These are phyloP conservation scores for Bonia amplexicaulis DNA, from an alignment of 176 grass and related monocot species.

Conservation along the genomic window DNA sequence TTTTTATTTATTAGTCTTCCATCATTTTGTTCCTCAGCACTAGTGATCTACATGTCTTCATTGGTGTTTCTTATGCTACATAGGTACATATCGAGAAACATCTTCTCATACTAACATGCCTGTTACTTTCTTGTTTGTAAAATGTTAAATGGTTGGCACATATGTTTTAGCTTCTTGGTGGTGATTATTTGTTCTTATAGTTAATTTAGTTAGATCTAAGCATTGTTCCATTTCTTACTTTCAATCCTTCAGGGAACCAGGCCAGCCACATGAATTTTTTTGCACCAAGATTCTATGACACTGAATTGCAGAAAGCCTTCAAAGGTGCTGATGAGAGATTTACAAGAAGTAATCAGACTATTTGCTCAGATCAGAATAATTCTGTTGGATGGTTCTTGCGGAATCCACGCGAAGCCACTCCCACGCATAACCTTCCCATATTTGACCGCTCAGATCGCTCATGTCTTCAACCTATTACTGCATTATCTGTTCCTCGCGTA, in stretches of 20 bases:
- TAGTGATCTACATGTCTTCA: not conserved
- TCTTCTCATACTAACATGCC: not conserved
- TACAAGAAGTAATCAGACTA: not conserved
- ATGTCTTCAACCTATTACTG: not conserved
- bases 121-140: not conserved
- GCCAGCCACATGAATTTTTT: not conserved
- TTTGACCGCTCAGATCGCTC: not conserved
- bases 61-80: not conserved
- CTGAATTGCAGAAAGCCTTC: not conserved
- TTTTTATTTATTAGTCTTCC: not conserved
- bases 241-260: slow-evolving; percentile 17
- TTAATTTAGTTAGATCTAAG: not conserved
- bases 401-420: not conserved
- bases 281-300: not conserved
- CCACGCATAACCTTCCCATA: not conserved
- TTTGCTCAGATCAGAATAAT: not conserved
- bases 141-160: not conserved
- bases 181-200: not conserved
- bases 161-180: not conserved
- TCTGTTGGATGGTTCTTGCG: slow-evolving; percentile 1
- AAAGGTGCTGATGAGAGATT: slow-evolving; percentile 2
- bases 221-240: not conserved
- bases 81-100: not conserved
- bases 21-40: not conserved
- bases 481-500: not conserved